Conservation (phyloP, 495 filamentous ascomycete species). For the Cryomyces minteri region DNA sequence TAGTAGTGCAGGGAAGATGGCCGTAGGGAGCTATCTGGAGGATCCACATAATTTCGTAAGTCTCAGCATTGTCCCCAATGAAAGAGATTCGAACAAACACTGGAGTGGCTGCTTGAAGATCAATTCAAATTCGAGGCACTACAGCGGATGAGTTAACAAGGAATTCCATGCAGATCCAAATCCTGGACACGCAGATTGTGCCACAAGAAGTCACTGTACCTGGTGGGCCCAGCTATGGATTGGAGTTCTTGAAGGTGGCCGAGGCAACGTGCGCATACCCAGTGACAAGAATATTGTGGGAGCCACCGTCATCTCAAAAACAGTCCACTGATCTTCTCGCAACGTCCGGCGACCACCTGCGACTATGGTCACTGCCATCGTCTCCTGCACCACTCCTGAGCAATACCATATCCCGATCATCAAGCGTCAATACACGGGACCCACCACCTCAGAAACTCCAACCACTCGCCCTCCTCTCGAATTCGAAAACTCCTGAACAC, state of each 20-base stretch:
- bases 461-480: constrained; percentile 81
- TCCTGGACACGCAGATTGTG: constrained; percentile 67
- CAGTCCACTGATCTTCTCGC: constrained; percentile 90
- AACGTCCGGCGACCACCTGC: constrained; percentile 90
- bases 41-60: constrained; percentile 94
- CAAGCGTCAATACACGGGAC: constrained; percentile 39
- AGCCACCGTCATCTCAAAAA: constrained; percentile 92
- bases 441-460: constrained; percentile 68
- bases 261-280: constrained; percentile 97
- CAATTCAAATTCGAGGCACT: too few species aligned
- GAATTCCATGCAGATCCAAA: constrained; percentile 59
- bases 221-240: constrained; percentile 46
- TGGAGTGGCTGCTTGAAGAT: too few species aligned
- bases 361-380: constrained; percentile 73
- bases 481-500: constrained; percentile 95
- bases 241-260: constrained; percentile 89
- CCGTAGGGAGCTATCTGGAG: constrained; percentile 88
- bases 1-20: constrained; percentile 57
- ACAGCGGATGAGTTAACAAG: neutral
- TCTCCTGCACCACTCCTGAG: constrained; percentile 32
- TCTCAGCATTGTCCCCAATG: neutral
- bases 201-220: constrained; percentile 58
- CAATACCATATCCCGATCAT: constrained; percentile 57
- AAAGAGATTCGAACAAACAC: too few species aligned
- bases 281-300: constrained; percentile 91